A percentile compares a stretch with the other conserved stretches of the same genome.
phyloP scores from a whole-genome alignment of 2,329 filamentous ascomycete species.

The Scedosporium dehoogii region DNA sequence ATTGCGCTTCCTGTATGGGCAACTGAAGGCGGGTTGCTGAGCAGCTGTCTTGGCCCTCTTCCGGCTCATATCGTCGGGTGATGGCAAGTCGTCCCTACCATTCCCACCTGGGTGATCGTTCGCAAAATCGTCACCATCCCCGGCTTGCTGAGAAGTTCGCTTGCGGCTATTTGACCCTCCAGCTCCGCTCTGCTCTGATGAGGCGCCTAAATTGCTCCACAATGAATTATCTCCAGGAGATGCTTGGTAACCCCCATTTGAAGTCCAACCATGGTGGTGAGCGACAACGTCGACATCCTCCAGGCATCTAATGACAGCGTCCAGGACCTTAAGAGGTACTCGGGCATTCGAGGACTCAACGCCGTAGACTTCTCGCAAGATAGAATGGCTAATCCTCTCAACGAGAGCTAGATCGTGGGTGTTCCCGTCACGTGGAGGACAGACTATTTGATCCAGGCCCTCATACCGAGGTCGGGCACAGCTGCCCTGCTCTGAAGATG shows the following conservation, averaged over 20 bases:
- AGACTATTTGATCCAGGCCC: not conserved
- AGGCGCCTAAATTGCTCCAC: not conserved
- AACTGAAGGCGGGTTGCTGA: slow-evolving; percentile 19
- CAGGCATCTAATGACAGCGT: not conserved
- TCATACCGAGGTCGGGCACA: not conserved
- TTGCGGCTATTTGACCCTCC: not conserved
- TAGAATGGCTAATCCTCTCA: not conserved
- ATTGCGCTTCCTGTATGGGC: slow-evolving; percentile 34
- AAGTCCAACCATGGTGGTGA: not conserved
- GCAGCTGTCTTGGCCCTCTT: not conserved
- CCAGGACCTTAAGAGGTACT: not conserved
- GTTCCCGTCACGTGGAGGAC: not conserved
- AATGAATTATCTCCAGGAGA: not conserved
- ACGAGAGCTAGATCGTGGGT: not conserved
- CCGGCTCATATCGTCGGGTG: not conserved
- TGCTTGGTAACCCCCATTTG: not conserved
- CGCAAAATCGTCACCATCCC: not conserved
- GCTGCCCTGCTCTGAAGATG: not conserved
- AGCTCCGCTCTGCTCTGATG: not conserved
- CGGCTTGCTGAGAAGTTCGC: not conserved
- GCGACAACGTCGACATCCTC: not conserved
- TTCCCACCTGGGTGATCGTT: not conserved
- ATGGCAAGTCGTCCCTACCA: not conserved
- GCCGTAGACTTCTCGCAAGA: not conserved
- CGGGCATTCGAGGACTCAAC: not conserved